These are phyloP conservation scores for Paecilomyces fulvus DNA, from an alignment of 2,329 filamentous ascomycete genomes.

Conservation along the genomic window DNA sequence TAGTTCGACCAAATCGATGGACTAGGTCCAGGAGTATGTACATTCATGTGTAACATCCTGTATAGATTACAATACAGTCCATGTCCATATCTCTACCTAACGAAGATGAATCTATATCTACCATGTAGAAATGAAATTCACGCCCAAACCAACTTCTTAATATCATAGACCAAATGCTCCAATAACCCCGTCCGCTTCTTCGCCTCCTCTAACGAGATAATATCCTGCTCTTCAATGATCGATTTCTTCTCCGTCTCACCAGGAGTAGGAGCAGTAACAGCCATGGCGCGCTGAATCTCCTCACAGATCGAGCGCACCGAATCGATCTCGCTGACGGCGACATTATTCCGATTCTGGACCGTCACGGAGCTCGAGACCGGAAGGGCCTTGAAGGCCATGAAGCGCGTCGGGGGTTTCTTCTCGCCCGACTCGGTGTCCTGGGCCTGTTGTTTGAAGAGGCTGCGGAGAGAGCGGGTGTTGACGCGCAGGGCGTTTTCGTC, in stretches of 20 bases:
- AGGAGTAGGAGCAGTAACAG: constrained; percentile 9
- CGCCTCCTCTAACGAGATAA: constrained; percentile 77
- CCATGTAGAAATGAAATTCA: constrained; percentile 17
- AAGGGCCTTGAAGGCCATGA: constrained; percentile 37
- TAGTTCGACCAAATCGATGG: too few relatives aligned
- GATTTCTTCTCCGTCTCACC: constrained; percentile 12
- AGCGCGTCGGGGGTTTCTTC: constrained; percentile 21
- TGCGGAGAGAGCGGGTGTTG: constrained; percentile 71
- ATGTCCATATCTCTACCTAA: too few relatives aligned
- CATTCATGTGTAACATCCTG: too few relatives aligned
- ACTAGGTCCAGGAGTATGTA: too few relatives aligned
- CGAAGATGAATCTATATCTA: background rate
- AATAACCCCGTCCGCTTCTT: constrained; percentile 78
- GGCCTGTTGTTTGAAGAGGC: constrained; percentile 43
- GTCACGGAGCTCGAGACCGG: constrained; percentile 26
- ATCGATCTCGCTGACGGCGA: constrained; percentile 40
- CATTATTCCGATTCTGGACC: constrained; percentile 9
- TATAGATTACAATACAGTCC: too few relatives aligned
- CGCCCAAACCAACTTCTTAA: constrained; percentile 91
- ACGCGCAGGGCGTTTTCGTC: constrained; percentile 65
- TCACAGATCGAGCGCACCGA: constrained; percentile 58
- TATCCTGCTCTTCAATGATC: constrained; percentile 52
- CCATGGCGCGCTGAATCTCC: constrained; percentile 64
- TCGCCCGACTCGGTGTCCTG: constrained; percentile 18
- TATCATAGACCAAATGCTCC: constrained; percentile 77